Base-by-base conservation (phyloP, 768 basidiomycete genomes). In the Boletus tomentosulus region DNA sequence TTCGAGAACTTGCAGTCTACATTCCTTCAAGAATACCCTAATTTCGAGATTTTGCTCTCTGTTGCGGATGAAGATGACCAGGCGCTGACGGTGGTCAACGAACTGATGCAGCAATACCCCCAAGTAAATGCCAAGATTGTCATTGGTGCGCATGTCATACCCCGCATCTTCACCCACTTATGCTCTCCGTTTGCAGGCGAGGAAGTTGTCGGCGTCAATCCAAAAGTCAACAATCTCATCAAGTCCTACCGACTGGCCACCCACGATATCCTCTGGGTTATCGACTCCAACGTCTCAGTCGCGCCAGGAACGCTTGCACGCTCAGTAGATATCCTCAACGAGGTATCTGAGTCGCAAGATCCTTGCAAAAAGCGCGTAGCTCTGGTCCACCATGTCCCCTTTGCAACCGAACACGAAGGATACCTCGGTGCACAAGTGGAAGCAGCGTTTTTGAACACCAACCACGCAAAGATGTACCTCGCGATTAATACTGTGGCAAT, bases 401-500 rank as follows among this genome's bases (percentile, higher is more conserved):
- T 92, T 65, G 96, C 92, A 2, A 79, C 80, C 50, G 78, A 87
- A 53, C 83, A 83, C 56, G 85, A 87, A 62, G 76, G 75, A 48
- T 71, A 76, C 16, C 74, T 93, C 53, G 97, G 97, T 2, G 85
- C 93, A 28, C 77, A 82, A 56, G 76, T 98, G 27, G 97, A 99
- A 73, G 89, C 92, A 56, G 92, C 91, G 0, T 99, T 96, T 69
- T 74, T 99, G 53, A 98, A 98, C 69, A 96, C 94, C 5, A 98
- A 92, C 56, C 97, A 98, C 64, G 92, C 96, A 25, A 98, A 95
- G 72, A 94, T 98, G 89, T 98, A 98, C 64, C 79, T 98, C 49
- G 94, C 93, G 10, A 92, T 98, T 66, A 95, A 96, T 72, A 81
- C 87, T 0, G 74, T 89, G 44, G 91, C 89, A 11, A 73, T 94